phyloP scores from a whole-genome alignment of 2,329 filamentous ascomycete genomes.

The Hirsutella thompsonii region DNA sequence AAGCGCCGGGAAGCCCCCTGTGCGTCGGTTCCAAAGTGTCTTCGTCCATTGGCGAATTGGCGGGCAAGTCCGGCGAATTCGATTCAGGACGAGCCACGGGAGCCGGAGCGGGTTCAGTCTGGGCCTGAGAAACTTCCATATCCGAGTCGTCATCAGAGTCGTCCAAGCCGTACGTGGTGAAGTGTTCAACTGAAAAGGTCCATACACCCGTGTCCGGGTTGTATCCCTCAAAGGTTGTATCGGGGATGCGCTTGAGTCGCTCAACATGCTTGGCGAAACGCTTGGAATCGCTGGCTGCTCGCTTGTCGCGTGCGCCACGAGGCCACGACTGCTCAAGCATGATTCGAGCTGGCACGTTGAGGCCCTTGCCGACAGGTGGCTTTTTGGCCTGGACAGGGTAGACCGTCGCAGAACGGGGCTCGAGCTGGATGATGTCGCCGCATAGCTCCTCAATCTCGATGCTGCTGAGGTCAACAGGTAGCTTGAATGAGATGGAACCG shows the following conservation, averaged over 20 bases:
- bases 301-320: conserved; percentile 46
- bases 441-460: conserved; percentile 72
- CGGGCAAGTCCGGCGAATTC: conserved; percentile 9
- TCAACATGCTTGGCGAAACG: conserved; percentile 71
- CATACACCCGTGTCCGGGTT: conserved; percentile 70
- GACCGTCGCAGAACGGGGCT: conserved; percentile 71
- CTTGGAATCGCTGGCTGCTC: conserved; percentile 39
- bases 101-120: conserved; percentile 11
- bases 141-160: conserved; percentile 60
- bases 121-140: conserved; percentile 19
- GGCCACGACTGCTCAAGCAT: conserved; percentile 91
- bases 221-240: conserved; percentile 76
- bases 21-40: conserved; percentile 46
- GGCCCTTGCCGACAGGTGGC: conserved; percentile 69
- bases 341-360: conserved; percentile 85
- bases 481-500: conserved; percentile 70
- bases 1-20: conserved; percentile 61
- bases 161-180: conserved; percentile 86
- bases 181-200: conserved; percentile 91
- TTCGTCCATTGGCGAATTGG: conserved; percentile 28
- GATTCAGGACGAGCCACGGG: conserved; percentile 6
- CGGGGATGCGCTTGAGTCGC: conserved; percentile 63
- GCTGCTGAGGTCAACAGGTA: conserved; percentile 68
- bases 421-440: conserved; percentile 62
- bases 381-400: conserved; percentile 69